Evolutionary conservation across 1,139 yeast species (phyloP).

Genomic region (Geotrichum restrictum): DNA sequence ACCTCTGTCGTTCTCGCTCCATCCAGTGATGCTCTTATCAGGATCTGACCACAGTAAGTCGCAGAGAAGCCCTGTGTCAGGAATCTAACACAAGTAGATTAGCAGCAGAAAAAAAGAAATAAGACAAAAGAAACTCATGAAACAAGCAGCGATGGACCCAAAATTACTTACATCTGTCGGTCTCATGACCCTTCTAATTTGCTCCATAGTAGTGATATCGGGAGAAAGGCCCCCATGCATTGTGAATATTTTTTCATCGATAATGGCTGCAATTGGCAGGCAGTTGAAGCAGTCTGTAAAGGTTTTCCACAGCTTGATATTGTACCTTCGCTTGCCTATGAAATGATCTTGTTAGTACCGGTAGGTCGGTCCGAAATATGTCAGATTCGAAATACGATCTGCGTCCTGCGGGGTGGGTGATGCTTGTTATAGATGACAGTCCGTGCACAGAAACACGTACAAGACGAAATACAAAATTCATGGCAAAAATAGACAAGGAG

Average conservation of each 20-base stretch:
- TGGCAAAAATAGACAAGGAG: not conserved
- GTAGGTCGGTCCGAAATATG: too few species aligned
- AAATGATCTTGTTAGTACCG: too few species aligned
- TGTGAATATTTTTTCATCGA: conserved; percentile 94
- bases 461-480: too few species aligned
- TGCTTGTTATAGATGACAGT: too few species aligned
- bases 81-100: too few species aligned
- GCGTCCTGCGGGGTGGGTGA: too few species aligned
- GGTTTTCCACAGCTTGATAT: conserved; percentile 95
- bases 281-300: conserved; percentile 97
- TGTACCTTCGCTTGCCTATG: conserved; percentile 80
- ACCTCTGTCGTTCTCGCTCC: conserved; percentile 98
- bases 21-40: conserved; percentile 93
- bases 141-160: too few species aligned
- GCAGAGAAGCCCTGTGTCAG: conserved; percentile 92
- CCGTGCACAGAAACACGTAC: too few species aligned
- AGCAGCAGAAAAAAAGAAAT: too few species aligned
- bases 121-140: too few species aligned
- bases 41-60: conserved; percentile 98
- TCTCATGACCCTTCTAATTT: conserved; percentile 96
- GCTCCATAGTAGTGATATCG: conserved; percentile 95
- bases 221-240: conserved; percentile 99
- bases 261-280: conserved; percentile 95
- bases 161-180: too few species aligned
- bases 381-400: too few species aligned